phyloP scores from a whole-genome alignment of 192 early-diverging fungal genomes.

The Backusella luteola region DNA sequence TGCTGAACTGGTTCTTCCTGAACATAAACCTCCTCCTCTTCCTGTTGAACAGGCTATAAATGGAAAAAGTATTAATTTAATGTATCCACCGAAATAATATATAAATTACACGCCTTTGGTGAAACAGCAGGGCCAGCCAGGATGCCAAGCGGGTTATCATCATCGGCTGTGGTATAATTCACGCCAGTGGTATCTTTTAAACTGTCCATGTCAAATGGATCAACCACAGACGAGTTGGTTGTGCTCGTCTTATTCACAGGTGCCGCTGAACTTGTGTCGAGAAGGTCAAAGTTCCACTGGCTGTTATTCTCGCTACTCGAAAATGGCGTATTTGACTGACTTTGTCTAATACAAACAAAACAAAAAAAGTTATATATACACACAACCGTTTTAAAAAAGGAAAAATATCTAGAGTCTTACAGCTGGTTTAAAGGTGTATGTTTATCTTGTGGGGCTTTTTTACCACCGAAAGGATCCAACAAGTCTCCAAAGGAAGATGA shows the following conservation, averaged over 20 bases:
- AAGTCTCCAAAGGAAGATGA: constrained; percentile 22
- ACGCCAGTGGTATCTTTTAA: not conserved
- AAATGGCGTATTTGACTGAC: not conserved
- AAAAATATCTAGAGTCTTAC: constrained; percentile 16
- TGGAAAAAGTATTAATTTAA: not conserved
- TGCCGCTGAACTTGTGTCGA: not conserved
- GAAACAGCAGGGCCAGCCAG: constrained; percentile 22
- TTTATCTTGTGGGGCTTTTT: not conserved
- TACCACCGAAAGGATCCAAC: constrained; percentile 23
- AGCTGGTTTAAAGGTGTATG: constrained; percentile 26
- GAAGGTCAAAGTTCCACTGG: constrained; percentile 35
- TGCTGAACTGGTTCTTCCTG: not conserved
- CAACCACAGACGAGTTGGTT: not conserved
- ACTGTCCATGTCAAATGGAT: constrained; percentile 33
- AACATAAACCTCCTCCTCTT: not conserved
- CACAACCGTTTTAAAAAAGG: not conserved
- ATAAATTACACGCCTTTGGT: not conserved
- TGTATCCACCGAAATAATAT: not conserved
- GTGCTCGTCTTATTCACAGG: not conserved
- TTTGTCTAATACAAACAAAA: constrained; percentile 1
- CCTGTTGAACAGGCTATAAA: not conserved
- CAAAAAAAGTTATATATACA: not conserved
- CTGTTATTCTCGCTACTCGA: not conserved
- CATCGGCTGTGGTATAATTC: not conserved
- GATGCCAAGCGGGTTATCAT: constrained; percentile 35